These are phyloP conservation scores for Podaxis carcinomalis DNA, from an alignment of 768 basidiomycete species.

Conservation along the genomic window DNA sequence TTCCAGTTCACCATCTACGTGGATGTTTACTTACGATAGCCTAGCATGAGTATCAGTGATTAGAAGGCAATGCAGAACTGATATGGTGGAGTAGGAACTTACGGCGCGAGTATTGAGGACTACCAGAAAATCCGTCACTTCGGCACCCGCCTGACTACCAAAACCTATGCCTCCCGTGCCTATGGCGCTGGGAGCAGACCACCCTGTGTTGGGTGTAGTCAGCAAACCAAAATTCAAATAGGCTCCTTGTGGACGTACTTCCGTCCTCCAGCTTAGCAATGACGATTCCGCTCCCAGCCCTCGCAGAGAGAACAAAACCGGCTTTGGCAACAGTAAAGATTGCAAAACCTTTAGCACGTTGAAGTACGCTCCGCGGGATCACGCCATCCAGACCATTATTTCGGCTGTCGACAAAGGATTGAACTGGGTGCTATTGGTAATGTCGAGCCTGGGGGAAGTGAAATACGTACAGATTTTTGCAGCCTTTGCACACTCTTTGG, in stretches of 20 bases:
- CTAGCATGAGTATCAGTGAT: conserved; percentile 26
- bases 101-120: conserved; percentile 83
- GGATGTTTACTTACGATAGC: conserved; percentile 52
- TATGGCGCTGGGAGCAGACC: conserved; percentile 94
- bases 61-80: conserved; percentile 1
- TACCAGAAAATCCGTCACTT: conserved; percentile 88
- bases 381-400: conserved; percentile 85
- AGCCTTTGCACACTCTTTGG: conserved; percentile 85
- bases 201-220: conserved; percentile 41
- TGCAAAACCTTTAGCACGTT: conserved; percentile 71
- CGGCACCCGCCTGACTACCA: conserved; percentile 79
- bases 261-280: conserved; percentile 82
- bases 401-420: conserved; percentile 75
- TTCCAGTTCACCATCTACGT: background rate
- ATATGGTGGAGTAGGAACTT: conserved; percentile 21
- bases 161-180: conserved; percentile 89
- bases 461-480: conserved; percentile 72
- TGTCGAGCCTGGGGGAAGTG: conserved; percentile 4
- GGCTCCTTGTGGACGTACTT: conserved; percentile 44
- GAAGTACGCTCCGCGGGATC: conserved; percentile 45
- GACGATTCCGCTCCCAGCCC: conserved; percentile 84
- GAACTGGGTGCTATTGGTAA: conserved; percentile 42
- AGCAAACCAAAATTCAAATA: conserved; percentile 3
- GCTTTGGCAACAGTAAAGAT: conserved; percentile 89
- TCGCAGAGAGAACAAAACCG: conserved; percentile 65